phyloP scores from a whole-genome alignment of 768 basidiomycete species.

The Boletus patriciae region DNA sequence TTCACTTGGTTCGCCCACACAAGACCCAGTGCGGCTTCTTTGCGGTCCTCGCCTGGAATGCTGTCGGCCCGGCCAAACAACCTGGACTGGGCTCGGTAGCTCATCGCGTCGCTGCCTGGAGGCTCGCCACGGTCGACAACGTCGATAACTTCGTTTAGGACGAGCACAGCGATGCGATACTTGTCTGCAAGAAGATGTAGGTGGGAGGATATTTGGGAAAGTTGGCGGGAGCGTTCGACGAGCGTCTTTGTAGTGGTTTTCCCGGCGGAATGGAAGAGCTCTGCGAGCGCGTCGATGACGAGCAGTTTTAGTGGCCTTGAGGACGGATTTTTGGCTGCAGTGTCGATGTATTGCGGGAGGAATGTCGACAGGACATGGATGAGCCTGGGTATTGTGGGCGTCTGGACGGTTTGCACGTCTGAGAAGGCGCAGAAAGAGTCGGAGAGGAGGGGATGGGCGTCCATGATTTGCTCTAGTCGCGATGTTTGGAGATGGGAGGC shows the following conservation, averaged over 20 bases:
- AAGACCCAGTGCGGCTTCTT: conserved; percentile 84
- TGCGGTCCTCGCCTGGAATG: conserved; percentile 55
- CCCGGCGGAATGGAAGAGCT: conserved; percentile 70
- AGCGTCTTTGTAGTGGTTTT: conserved; percentile 63
- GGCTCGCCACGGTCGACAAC: conserved; percentile 48
- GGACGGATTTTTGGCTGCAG: conserved; percentile 28
- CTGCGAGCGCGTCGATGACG: conserved; percentile 85
- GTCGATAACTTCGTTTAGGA: conserved; percentile 89
- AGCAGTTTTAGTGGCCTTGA: conserved; percentile 70
- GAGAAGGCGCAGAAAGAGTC: conserved; percentile 46
- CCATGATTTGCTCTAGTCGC: conserved; percentile 65
- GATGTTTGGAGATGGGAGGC: conserved; percentile 65
- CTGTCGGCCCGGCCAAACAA: conserved; percentile 73
- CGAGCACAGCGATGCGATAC: conserved; percentile 69
- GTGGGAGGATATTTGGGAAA: conserved; percentile 63
- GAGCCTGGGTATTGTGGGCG: conserved; percentile 54
- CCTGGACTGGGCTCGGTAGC: conserved; percentile 71
- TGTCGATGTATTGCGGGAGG: conserved; percentile 52
- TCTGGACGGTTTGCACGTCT: conserved; percentile 61
- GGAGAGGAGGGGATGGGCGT: conserved; percentile 49
- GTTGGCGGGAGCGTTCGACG: conserved; percentile 67
- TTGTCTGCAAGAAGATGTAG: conserved; percentile 70
- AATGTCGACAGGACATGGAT: conserved; percentile 53
- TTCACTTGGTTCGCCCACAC: conserved; percentile 95
- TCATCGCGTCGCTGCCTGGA: conserved; percentile 33